phyloP scores from a whole-genome alignment of 148 eudicot species.

The Vaccinium darrowii region DNA sequence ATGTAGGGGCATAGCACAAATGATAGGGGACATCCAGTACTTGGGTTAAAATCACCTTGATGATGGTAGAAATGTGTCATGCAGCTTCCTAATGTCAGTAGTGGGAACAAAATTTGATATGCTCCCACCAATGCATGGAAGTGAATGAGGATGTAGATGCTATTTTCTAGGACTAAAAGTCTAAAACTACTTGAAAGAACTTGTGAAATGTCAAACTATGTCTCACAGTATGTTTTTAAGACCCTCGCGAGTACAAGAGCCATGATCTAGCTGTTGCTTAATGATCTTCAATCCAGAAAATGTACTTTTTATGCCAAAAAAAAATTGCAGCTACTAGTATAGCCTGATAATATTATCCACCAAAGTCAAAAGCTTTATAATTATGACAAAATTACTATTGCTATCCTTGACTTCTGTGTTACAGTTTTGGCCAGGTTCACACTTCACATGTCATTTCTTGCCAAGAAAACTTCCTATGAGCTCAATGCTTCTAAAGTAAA shows the following conservation, averaged over 20 bases:
- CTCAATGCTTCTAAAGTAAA: no score
- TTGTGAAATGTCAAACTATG: background rate
- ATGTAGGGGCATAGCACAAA: background rate
- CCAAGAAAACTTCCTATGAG: no score
- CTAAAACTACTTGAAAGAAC: background rate
- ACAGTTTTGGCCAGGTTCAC: background rate
- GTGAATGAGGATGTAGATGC: background rate
- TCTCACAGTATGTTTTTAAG: background rate
- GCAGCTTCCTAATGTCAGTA: background rate
- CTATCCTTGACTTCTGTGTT: background rate
- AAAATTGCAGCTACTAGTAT: background rate
- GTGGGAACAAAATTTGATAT: background rate
- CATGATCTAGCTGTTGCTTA: background rate
- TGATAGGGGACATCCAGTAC: background rate
- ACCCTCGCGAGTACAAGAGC: background rate
- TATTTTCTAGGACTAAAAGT: background rate
- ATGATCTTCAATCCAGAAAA: background rate
- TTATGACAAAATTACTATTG: background rate
- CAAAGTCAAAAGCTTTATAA: background rate
- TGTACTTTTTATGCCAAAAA: background rate
- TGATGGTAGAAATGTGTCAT: background rate
- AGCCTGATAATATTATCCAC: background rate
- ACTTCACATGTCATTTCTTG: no score
- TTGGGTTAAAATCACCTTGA: background rate
- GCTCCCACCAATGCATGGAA: background rate